A percentile compares a stretch with the other conserved stretches of the same genome.
These are phyloP conservation scores for Sophora flavescens DNA, from an alignment of 306 rosid species.

Conservation along the genomic window DNA sequence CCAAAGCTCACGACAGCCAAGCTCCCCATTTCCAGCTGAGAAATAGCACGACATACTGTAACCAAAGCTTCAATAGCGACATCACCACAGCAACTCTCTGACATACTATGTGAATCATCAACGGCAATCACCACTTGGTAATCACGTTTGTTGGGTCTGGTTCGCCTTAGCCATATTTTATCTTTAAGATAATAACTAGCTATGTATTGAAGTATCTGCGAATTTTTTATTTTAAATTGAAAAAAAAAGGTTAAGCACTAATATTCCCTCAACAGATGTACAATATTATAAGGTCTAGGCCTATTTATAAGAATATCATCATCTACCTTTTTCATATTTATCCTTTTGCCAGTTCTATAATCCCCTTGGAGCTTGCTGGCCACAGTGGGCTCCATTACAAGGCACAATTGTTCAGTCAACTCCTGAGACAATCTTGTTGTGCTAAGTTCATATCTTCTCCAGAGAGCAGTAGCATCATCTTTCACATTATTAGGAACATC, in stretches of 20 bases:
- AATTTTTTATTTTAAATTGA: background rate
- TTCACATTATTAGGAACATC: slow-evolving; percentile 55
- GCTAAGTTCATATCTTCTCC: slow-evolving; percentile 78
- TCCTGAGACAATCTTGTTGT: slow-evolving; percentile 87
- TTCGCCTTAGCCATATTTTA: slow-evolving; percentile 93
- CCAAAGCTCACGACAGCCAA: slow-evolving; percentile 95
- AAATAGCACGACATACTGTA: slow-evolving; percentile 92
- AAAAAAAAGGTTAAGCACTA: slow-evolving; percentile 10
- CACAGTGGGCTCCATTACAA: slow-evolving; percentile 87
- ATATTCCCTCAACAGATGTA: background rate
- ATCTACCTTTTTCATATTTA: slow-evolving; percentile 90
- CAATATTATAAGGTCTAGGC: background rate
- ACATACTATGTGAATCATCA: slow-evolving; percentile 97
- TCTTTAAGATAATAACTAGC: slow-evolving; percentile 87
- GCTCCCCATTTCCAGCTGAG: slow-evolving; percentile 86
- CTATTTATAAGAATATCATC: slow-evolving; percentile 12
- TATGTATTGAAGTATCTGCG: slow-evolving; percentile 80
- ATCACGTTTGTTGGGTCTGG: slow-evolving; percentile 94
- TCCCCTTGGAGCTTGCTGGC: slow-evolving; percentile 97
- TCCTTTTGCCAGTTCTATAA: slow-evolving; percentile 91
- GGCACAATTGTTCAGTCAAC: slow-evolving; percentile 92
- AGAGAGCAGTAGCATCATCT: slow-evolving; percentile 60
- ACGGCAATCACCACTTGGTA: slow-evolving; percentile 92
- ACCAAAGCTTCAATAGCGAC: slow-evolving; percentile 88
- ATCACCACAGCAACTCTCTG: slow-evolving; percentile 74